Percentiles rank a stretch among this genome's conserved stretches.
phyloP scores from a whole-genome alignment of 768 basidiomycete genomes.

The Clitopilus passeckerianus region DNA sequence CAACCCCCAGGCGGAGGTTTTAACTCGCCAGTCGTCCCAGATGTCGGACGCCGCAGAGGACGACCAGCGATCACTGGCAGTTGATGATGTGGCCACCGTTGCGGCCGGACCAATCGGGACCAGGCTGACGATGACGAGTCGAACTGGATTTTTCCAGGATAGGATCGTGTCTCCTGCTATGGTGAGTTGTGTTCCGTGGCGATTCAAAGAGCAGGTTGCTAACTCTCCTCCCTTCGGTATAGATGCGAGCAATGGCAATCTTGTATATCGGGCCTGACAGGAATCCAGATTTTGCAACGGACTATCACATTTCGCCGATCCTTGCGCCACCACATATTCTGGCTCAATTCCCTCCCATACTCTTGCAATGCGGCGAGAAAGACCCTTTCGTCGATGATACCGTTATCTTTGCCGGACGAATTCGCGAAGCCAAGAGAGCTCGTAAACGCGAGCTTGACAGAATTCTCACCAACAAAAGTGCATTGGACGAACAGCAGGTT shows the following conservation, averaged over 20 bases:
- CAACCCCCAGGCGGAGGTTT: not conserved
- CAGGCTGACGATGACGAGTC: slow-evolving; percentile 90
- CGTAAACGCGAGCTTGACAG: slow-evolving; percentile 72
- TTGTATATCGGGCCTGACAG: slow-evolving; percentile 92
- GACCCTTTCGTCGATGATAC: slow-evolving; percentile 96
- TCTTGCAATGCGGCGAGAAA: slow-evolving; percentile 95
- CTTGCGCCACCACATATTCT: slow-evolving; percentile 79
- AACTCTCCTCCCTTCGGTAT: no score
- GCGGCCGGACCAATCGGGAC: slow-evolving; percentile 71
- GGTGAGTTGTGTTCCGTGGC: slow-evolving; percentile 47
- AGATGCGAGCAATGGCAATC: slow-evolving; percentile 99
- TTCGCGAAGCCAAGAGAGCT: slow-evolving; percentile 91
- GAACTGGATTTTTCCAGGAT: slow-evolving; percentile 92
- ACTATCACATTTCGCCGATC: slow-evolving; percentile 96
- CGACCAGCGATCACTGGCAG: slow-evolving; percentile 6
- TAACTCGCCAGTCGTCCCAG: not conserved
- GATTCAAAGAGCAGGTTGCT: no score
- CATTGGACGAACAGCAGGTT: slow-evolving; percentile 42
- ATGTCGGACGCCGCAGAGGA: not conserved
- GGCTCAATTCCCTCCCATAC: slow-evolving; percentile 89
- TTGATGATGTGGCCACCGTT: slow-evolving; percentile 21
- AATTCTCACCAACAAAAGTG: slow-evolving; percentile 54
- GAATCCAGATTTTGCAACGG: slow-evolving; percentile 90
- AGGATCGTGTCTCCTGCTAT: slow-evolving; percentile 92
- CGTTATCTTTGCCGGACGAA: slow-evolving; percentile 90